These are phyloP conservation scores for Xanthoceras sorbifolium DNA, from an alignment of 345 rosid species.

Conservation along the genomic window DNA sequence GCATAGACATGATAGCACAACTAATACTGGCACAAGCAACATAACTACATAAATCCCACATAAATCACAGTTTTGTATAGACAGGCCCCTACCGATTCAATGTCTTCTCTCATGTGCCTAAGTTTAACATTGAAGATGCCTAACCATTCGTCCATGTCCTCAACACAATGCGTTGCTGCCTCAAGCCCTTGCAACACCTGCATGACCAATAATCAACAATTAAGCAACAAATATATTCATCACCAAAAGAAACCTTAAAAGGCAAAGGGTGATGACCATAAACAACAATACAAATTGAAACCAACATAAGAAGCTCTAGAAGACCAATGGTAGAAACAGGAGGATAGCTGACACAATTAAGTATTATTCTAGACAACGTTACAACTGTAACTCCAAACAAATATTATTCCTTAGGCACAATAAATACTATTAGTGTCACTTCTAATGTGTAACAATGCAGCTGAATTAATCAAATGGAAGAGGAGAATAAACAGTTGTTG, in stretches of 20 bases:
- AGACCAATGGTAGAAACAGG: constrained; percentile 3
- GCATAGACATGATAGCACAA: constrained; percentile 17
- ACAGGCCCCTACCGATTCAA: constrained; percentile 71
- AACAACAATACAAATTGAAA: background rate
- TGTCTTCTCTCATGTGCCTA: constrained; percentile 99
- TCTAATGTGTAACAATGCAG: background rate
- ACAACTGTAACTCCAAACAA: background rate
- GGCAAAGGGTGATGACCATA: background rate
- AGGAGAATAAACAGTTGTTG: background rate
- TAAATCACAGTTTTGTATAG: constrained; percentile 8
- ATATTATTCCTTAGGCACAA: background rate
- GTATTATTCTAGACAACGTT: background rate
- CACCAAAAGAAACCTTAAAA: background rate
- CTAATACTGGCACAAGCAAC: constrained; percentile 8
- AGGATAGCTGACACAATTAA: background rate
- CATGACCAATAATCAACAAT: constrained; percentile 25
- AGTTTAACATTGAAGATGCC: constrained; percentile 95
- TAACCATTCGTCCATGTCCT: constrained; percentile 99
- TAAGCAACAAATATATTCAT: background rate
- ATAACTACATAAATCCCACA: constrained; percentile 17
- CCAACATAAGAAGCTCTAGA: background rate
- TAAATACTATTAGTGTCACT: background rate
- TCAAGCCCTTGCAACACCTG: constrained; percentile 97
- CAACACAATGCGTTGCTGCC: constrained; percentile 88
- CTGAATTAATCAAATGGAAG: background rate